phyloP scores from a whole-genome alignment of 2,329 filamentous ascomycete genomes.

The Botryotinia globosa region DNA sequence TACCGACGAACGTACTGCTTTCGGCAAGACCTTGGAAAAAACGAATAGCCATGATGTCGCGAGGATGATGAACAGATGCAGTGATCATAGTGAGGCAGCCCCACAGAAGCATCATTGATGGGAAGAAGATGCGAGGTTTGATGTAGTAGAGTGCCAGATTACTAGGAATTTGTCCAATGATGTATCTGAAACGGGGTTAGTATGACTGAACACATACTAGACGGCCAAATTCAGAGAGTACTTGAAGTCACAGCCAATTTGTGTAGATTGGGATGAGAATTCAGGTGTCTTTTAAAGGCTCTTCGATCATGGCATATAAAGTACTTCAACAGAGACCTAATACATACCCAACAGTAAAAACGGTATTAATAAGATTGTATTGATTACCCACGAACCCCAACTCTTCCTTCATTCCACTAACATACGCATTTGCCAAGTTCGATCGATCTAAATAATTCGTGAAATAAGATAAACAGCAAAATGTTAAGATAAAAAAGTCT shows the following conservation, averaged over 20 bases:
- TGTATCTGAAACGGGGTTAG: constrained; percentile 38
- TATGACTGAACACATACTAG: neutral
- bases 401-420: constrained; percentile 48
- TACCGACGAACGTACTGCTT: constrained; percentile 54
- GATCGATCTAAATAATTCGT: constrained; percentile 36
- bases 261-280: neutral
- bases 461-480: constrained; percentile 31
- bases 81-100: constrained; percentile 61
- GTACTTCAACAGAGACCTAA: neutral
- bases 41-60: constrained; percentile 54
- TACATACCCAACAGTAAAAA: constrained; percentile 39
- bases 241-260: neutral
- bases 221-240: neutral
- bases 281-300: neutral
- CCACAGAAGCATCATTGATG: constrained; percentile 63
- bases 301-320: neutral
- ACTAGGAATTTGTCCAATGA: constrained; percentile 58
- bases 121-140: constrained; percentile 62
- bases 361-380: constrained; percentile 51
- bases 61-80: constrained; percentile 49
- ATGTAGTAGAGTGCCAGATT: constrained; percentile 63
- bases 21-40: constrained; percentile 52
- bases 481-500: constrained; percentile 24
- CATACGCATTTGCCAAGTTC: constrained; percentile 42
- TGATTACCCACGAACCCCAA: constrained; percentile 46